Evolutionary conservation across 257 asterid species (phyloP), one percentile per base, ranked within the genome.

Genomic region (Solanum sejunctum): DNA sequence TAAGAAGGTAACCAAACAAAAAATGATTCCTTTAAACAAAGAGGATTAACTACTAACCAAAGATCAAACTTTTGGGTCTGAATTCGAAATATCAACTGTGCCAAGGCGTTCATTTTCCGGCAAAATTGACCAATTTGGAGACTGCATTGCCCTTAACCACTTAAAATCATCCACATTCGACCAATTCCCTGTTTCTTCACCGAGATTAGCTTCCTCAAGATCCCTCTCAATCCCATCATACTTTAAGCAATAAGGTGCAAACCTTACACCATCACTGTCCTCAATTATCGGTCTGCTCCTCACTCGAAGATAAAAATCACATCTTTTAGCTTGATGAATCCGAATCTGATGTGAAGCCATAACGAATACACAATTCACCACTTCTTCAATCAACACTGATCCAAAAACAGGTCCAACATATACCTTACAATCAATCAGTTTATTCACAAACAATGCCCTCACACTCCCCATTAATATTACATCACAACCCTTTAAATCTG

Each of bases 261-360:
- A 91, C 72, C 94, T 88, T 83, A 92, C 93, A 80, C 92, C 93
- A 67, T 26, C 80, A 83, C 98, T 73, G 71, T 95, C 96, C 91
- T 95, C 99, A 73, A 95, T 92, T 75, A 94, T 94, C n/a, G 99
- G 98, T 82, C 97, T 93, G 88, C 99, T 95, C 89, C 98, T 90
- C 49, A 84, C 96, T 12, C 98, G 89, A 83, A 93, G 92, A 87
- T 95, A 92, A 86, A 94, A 95, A 88, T 92, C 97, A 56, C 98
- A 95, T 13, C 85, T 78, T 83, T 90, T 91, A 3, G 97, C 95
- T 57, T 91, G 88, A 81, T 95, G 99, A 87, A 95, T 92, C 86
- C 98, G 91, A 66, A 95, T 95, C 87, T 94, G 98, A 85, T 95
- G 99, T 0, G 98, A 90, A 1, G 93, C 99, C 91, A 94, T 84